Evolutionary conservation across 2,329 filamentous ascomycete species (phyloP).

Genomic region (Neopestalotiopsis clavispora): DNA sequence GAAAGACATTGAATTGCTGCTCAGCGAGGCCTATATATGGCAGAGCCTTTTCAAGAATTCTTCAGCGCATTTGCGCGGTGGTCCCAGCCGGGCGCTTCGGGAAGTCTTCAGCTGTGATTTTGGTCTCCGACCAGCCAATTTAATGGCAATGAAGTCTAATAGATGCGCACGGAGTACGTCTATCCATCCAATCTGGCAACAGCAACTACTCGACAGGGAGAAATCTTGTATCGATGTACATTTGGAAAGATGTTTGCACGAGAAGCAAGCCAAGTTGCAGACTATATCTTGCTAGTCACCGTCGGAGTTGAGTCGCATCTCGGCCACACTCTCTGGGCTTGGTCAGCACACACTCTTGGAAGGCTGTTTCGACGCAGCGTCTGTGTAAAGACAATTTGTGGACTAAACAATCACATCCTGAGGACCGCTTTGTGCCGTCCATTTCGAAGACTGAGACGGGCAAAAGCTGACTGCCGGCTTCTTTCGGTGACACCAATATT

Average conservation of each 20-base stretch:
- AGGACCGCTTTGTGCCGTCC: background rate
- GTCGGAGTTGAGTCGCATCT: background rate
- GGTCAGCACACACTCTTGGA: too few species aligned
- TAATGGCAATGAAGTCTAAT: background rate
- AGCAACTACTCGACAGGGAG: background rate
- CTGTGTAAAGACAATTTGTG: background rate
- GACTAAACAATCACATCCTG: background rate
- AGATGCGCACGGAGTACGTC: background rate
- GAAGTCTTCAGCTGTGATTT: slow-evolving; percentile 43
- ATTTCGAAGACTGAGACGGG: background rate
- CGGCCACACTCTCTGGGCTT: background rate
- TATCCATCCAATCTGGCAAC: background rate
- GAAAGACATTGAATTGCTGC: slow-evolving; percentile 93
- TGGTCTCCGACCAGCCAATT: background rate
- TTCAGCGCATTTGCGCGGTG: slow-evolving; percentile 79
- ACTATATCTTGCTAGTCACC: background rate
- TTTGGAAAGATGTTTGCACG: background rate
- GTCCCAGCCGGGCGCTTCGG: slow-evolving; percentile 43
- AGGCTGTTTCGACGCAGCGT: background rate
- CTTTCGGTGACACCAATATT: background rate
- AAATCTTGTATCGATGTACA: background rate
- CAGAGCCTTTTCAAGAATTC: slow-evolving; percentile 96
- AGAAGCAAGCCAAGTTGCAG: background rate
- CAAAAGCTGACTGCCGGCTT: background rate
- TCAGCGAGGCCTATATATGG: slow-evolving; percentile 99